These are phyloP conservation scores for Brassica carinata DNA, from an alignment of 345 rosid species.

Conservation along the genomic window DNA sequence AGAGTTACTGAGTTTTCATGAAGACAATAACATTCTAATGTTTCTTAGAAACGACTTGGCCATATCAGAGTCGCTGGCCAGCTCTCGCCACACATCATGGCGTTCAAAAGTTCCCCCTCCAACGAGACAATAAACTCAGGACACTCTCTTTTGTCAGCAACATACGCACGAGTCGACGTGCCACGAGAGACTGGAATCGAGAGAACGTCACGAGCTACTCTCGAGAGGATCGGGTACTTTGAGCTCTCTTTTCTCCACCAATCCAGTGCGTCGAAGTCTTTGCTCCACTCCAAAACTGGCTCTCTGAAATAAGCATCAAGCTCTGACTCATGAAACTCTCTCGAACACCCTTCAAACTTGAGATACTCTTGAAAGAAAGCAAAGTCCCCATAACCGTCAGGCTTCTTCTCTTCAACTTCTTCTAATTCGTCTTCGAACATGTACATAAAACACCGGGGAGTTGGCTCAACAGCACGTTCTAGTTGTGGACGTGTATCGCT, in stretches of 20 bases:
- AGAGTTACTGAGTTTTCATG: not conserved
- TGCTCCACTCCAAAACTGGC: conserved; percentile 58
- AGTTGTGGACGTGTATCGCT: conserved; percentile 33
- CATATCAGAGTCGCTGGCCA: conserved; percentile 16
- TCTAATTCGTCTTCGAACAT: not conserved
- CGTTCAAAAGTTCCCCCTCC: conserved; percentile 2
- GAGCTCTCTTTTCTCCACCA: conserved; percentile 76
- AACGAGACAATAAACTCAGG: conserved; percentile 5
- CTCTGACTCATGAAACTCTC: conserved; percentile 53
- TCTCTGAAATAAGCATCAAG: conserved; percentile 74
- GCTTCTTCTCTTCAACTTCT: conserved; percentile 13
- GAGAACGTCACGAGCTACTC: conserved; percentile 77
- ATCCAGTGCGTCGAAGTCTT: conserved; percentile 63
- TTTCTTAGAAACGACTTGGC: not conserved
- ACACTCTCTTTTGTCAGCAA: conserved; percentile 37
- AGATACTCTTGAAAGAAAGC: conserved; percentile 56
- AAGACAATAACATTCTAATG: not conserved
- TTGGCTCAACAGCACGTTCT: not conserved
- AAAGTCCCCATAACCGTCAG: conserved; percentile 40
- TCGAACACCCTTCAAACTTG: conserved; percentile 65
- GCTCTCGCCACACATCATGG: conserved; percentile 29
- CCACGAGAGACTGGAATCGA: conserved; percentile 58
- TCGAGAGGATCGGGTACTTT: conserved; percentile 69
- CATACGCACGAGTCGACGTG: conserved; percentile 41
- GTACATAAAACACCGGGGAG: not conserved